phyloP scores from a whole-genome alignment of 768 basidiomycete species.

The Mycena rosella region DNA sequence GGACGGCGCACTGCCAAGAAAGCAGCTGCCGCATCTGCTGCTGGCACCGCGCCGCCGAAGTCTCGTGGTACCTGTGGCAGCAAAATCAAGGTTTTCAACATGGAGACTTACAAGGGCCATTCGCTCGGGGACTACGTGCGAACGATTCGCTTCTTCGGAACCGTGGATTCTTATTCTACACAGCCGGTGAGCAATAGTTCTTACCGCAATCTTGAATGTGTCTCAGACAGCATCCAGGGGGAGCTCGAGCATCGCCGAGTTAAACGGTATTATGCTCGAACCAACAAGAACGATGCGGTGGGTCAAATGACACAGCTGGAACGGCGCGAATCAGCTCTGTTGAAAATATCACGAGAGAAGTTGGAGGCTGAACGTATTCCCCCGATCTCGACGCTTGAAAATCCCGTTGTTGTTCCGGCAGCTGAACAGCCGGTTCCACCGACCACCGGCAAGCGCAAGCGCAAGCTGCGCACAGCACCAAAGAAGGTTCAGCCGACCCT shows the following conservation, averaged over 20 bases:
- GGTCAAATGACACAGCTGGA: slow-evolving; percentile 42
- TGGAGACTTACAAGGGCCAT: slow-evolving; percentile 52
- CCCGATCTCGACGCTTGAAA: too few relatives aligned
- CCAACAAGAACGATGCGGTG: slow-evolving; percentile 39
- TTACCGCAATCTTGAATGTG: slow-evolving; percentile 12
- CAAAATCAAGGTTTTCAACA: slow-evolving; percentile 41
- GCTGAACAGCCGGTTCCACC: too few relatives aligned
- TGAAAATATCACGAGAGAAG: background rate
- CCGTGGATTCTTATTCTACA: slow-evolving; percentile 51
- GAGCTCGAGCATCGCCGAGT: slow-evolving; percentile 48
- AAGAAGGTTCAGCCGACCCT: background rate
- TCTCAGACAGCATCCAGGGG: slow-evolving; percentile 40
- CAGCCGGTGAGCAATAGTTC: slow-evolving; percentile 43
- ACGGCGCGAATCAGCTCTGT: background rate
- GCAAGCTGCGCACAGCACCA: background rate
- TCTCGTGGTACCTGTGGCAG: background rate
- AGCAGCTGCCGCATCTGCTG: background rate
- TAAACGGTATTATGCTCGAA: slow-evolving; percentile 44
- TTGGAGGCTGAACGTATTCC: too few relatives aligned
- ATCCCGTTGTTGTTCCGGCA: too few relatives aligned
- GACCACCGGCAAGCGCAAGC: slow-evolving; percentile 8
- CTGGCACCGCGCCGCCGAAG: background rate
- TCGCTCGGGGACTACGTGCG: slow-evolving; percentile 48
- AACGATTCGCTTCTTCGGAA: slow-evolving; percentile 46
- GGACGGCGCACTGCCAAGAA: too few relatives aligned